These are phyloP conservation scores for Leccinellum rugosiceps DNA, from an alignment of 768 basidiomycete genomes.

Conservation along the genomic window DNA sequence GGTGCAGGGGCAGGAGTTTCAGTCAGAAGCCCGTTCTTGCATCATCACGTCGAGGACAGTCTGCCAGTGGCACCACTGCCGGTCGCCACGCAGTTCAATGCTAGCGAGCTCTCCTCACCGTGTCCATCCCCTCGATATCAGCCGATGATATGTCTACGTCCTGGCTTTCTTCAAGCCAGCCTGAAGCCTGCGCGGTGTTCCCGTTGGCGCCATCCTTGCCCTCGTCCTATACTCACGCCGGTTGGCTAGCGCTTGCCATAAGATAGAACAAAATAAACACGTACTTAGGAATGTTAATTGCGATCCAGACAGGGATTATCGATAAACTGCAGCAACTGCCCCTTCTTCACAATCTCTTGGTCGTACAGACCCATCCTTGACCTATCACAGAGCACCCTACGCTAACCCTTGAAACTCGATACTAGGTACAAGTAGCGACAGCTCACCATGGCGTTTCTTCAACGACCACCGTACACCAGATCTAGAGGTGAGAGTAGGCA, in stretches of 20 bases:
- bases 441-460: slow-evolving; percentile 24
- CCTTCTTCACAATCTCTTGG: too few species aligned
- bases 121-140: slow-evolving; percentile 52
- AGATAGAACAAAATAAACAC: too few species aligned
- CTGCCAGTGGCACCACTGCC: slow-evolving; percentile 29
- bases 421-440: not conserved
- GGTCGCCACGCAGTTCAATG: slow-evolving; percentile 35
- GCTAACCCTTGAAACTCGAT: not conserved
- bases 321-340: too few species aligned
- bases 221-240: too few species aligned
- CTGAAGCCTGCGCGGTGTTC: slow-evolving; percentile 33
- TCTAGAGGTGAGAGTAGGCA: slow-evolving; percentile 21
- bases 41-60: slow-evolving; percentile 32
- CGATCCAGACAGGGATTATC: too few species aligned
- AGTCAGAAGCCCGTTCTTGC: slow-evolving; percentile 25
- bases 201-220: slow-evolving; percentile 46
- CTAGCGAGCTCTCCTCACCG: slow-evolving; percentile 48
- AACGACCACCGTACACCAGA: slow-evolving; percentile 15
- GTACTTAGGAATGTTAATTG: too few species aligned
- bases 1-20: slow-evolving; percentile 34
- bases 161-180: slow-evolving; percentile 46
- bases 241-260: too few species aligned
- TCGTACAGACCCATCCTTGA: too few species aligned
- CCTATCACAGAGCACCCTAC: slow-evolving; percentile 5
- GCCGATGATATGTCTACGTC: slow-evolving; percentile 66